A percentile compares a stretch with the other conserved stretches of the same genome.
Evolutionary conservation across 2,329 filamentous ascomycete genomes (phyloP).

Genomic region (Ceratocystis destructans): DNA sequence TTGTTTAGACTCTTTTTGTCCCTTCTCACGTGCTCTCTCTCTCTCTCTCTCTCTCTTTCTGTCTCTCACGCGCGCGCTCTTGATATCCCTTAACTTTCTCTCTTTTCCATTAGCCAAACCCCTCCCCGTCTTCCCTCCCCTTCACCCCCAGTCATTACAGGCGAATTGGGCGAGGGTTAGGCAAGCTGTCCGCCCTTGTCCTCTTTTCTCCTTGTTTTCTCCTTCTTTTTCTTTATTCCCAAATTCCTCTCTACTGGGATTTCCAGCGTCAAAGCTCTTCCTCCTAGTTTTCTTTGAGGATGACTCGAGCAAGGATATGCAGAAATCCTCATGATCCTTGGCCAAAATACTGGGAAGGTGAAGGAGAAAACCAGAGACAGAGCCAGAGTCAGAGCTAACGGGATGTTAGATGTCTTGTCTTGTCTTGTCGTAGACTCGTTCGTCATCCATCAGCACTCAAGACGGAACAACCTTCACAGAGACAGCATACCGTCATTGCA

Average conservation of each 20-base stretch:
- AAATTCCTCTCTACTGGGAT: not conserved
- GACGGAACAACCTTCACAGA: not conserved
- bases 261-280: not conserved
- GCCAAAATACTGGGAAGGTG: not conserved
- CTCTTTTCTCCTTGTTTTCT: not conserved
- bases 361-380: not conserved
- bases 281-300: not conserved
- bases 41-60: not conserved
- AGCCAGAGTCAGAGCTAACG: not conserved
- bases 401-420: not conserved
- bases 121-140: not conserved
- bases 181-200: not conserved
- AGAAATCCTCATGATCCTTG: not conserved
- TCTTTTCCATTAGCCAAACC: not conserved
- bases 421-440: not conserved
- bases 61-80: not conserved
- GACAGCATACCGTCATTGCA: not conserved
- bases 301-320: not conserved
- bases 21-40: not conserved
- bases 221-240: not conserved
- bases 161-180: not conserved
- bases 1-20: not conserved
- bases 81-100: not conserved
- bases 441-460: not conserved
- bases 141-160: not conserved